These are phyloP conservation scores for Calonectria pseudoturangicola DNA, from an alignment of 2,329 filamentous ascomycete genomes.

Conservation along the genomic window DNA sequence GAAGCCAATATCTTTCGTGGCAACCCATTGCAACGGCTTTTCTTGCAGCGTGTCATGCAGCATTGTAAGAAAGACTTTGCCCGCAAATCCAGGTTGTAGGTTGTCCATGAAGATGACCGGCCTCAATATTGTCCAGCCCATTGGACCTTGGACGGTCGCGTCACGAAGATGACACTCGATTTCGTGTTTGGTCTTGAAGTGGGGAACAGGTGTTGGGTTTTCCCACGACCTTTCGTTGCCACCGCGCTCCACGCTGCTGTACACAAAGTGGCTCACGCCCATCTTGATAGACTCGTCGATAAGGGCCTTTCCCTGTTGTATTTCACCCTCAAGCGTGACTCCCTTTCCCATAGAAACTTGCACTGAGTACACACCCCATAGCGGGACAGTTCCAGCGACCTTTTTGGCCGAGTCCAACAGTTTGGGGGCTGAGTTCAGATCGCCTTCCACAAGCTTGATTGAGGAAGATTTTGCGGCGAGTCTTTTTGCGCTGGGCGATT, in stretches of 20 bases:
- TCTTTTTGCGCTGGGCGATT: background rate
- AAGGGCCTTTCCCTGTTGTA: background rate
- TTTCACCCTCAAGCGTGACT: background rate
- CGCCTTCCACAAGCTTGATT: background rate
- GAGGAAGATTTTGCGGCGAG: background rate
- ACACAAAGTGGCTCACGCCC: slow-evolving; percentile 1
- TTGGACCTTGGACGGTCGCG: background rate
- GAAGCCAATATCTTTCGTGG: background rate
- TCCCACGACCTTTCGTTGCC: slow-evolving; percentile 5
- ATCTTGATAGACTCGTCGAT: background rate
- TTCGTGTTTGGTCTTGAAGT: background rate
- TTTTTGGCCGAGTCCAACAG: background rate
- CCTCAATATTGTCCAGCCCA: slow-evolving; percentile 2
- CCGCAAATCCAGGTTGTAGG: background rate
- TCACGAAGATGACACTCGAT: background rate
- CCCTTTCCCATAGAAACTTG: slow-evolving; percentile 3
- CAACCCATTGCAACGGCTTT: background rate
- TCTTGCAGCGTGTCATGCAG: background rate
- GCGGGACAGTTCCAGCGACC: background rate
- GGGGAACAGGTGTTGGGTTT: background rate
- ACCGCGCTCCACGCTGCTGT: background rate
- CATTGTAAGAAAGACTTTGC: background rate
- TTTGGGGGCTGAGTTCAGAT: background rate
- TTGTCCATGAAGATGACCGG: slow-evolving; percentile 7
- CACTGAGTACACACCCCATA: background rate